phyloP scores from a whole-genome alignment of 2,329 filamentous ascomycete genomes.

The Xylariomycetidae sp. region DNA sequence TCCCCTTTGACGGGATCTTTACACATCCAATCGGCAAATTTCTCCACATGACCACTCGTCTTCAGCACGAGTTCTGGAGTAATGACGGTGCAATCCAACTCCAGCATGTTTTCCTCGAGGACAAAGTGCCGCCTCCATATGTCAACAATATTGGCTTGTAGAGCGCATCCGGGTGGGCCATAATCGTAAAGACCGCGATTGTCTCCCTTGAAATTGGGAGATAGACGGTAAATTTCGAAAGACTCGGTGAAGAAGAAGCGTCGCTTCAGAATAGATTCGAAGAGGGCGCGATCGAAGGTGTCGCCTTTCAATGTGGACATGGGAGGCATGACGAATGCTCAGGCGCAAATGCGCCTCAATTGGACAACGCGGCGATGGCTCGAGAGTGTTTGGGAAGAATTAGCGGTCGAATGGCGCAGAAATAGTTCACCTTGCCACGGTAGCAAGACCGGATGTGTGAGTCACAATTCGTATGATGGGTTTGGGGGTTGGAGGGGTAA shows the following conservation, averaged over 20 bases:
- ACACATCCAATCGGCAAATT: slow-evolving; percentile 99
- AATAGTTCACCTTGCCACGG: too few species aligned
- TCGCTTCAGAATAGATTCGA: slow-evolving; percentile 83
- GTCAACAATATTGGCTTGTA: slow-evolving; percentile 85
- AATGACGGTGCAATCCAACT: slow-evolving; percentile 89
- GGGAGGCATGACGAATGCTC: too few species aligned
- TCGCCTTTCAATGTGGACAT: slow-evolving; percentile 82
- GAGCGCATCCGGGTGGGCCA: slow-evolving; percentile 79
- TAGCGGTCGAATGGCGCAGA: too few species aligned
- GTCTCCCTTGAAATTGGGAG: slow-evolving; percentile 69
- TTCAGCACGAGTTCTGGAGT: slow-evolving; percentile 93
- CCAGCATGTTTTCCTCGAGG: slow-evolving; percentile 89
- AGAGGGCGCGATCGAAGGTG: slow-evolving; percentile 74
- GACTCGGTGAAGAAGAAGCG: slow-evolving; percentile 92
- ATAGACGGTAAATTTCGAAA: slow-evolving; percentile 56
- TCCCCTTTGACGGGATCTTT: slow-evolving; percentile 97
- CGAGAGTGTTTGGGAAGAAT: too few species aligned
- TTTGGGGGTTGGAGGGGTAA: too few species aligned
- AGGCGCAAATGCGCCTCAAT: too few species aligned
- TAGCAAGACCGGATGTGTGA: too few species aligned
- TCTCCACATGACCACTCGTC: slow-evolving; percentile 94
- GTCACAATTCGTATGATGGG: too few species aligned
- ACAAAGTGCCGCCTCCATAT: slow-evolving; percentile 92
- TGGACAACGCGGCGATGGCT: too few species aligned
- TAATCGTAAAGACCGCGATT: slow-evolving; percentile 90